phyloP scores from a whole-genome alignment of 2,329 filamentous ascomycete species.

The Nakataea oryzae region DNA sequence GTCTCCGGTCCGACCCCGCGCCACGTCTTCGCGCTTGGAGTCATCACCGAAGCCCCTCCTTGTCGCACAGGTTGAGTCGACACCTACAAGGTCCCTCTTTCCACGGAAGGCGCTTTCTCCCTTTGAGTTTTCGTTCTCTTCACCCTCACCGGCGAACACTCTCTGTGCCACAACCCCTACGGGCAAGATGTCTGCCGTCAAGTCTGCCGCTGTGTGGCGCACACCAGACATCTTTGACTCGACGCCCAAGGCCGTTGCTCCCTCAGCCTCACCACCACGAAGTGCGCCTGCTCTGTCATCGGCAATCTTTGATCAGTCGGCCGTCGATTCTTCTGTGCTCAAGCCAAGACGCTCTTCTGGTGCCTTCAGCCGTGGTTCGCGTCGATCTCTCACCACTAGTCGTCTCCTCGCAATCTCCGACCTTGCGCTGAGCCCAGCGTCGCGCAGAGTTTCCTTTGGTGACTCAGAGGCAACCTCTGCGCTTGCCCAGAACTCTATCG shows the following conservation, averaged over 20 bases:
- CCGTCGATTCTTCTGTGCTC: not conserved
- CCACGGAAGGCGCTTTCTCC: not conserved
- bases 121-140: not conserved
- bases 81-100: not conserved
- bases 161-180: not conserved
- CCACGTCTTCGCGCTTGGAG: not conserved
- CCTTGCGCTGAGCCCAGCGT: not conserved
- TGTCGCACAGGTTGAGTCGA: not conserved
- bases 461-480: not conserved
- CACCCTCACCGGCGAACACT: not conserved
- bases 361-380: not conserved
- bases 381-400: not conserved
- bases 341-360: not conserved
- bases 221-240: not conserved
- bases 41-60: not conserved
- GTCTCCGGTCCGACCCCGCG: constrained; percentile 8
- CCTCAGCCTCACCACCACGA: not conserved
- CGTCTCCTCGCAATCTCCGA: constrained; percentile 2
- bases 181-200: not conserved
- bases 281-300: not conserved
- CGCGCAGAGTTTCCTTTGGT: not conserved
- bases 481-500: not conserved
- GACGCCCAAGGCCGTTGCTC: not conserved
- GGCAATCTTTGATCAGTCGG: not conserved
- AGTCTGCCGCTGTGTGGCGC: constrained; percentile 1